Base-by-base conservation (phyloP, 129 eudicot species). In the sunflower (Helianthus annuus) region DNA sequence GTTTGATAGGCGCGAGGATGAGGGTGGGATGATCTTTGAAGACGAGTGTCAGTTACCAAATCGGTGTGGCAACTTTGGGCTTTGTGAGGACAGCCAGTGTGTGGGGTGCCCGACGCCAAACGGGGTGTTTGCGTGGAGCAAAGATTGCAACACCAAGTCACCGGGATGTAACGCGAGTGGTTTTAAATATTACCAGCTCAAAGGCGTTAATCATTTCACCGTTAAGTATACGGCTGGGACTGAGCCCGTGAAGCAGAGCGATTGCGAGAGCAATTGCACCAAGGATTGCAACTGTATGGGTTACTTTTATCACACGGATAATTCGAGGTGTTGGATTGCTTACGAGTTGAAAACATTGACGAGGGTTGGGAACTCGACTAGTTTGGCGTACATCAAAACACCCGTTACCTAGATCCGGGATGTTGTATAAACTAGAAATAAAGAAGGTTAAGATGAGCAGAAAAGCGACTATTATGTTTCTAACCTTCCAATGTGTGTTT, bases 121-220 rank as follows among this genome's bases (percentile, higher is more conserved):
- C 13, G 89, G 91, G 36, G 70, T 81, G 16, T 24, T 76, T 40
- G 86, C 85, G 45, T 88, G 95, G 95, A 85, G 81, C 17, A 81
- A 63, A 11, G 69, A 38, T 19, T 72, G 60, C 15, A 45, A 72
- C 15, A 17, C 48, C 10, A 69, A 69, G 73, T 4, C 42, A 16
- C 48, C 73, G 6, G 48, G 63, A 16, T 69, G 73, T 53, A 69
- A 69, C 0, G 16, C 36, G 48, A 36, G 63, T 52, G 49, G 48
- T 1, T 69, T 69, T 53, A 34, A 6, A 0, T 69, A 52, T 13
- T 69, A 52, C 38, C 15, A 34, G 49, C 73, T 69, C n/a, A 53
- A 69, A 69, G 63, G 73, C 2, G 73, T 69, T 4, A 61, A 69
- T 4, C 73, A 69, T 69, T 69, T 69, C 48, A 69, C 48, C 10